Evolutionary conservation across 768 basidiomycete genomes (phyloP).

Genomic region (Russula lepida): DNA sequence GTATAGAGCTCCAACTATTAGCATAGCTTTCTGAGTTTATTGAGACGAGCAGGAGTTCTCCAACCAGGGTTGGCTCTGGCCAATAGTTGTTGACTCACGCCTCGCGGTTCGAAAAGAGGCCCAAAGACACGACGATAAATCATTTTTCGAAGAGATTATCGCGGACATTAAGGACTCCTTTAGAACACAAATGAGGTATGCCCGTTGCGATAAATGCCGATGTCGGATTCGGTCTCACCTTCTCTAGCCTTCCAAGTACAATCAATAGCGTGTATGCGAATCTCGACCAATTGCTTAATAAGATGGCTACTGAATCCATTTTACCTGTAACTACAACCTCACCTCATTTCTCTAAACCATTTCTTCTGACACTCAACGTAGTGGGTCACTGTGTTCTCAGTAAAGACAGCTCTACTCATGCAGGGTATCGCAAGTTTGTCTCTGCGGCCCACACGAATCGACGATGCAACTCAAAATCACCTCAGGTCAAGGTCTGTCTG

Average conservation of each 20-base stretch:
- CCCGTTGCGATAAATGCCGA: background rate
- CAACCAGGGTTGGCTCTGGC: too few species aligned
- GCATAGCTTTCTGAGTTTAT: background rate
- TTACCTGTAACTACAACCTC: background rate
- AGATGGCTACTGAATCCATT: background rate
- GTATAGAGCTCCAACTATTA: background rate
- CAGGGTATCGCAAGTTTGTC: constrained; percentile 9
- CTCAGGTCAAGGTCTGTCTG: constrained; percentile 12
- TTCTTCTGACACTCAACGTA: background rate
- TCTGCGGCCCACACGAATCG: background rate
- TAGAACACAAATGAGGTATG: background rate
- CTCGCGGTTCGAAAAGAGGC: constrained; percentile 1
- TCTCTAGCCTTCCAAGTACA: background rate
- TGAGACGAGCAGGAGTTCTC: background rate
- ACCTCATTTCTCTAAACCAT: background rate
- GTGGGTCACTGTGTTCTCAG: background rate
- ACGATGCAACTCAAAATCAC: background rate
- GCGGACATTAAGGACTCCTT: background rate
- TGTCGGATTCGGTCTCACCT: background rate
- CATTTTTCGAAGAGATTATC: constrained; percentile 7
- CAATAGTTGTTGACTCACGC: background rate
- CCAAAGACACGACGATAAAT: background rate
- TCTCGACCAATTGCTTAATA: background rate
- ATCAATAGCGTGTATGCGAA: background rate
- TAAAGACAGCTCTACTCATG: constrained; percentile 11